These are phyloP conservation scores for Neopestalotiopsis sp. DNA, from an alignment of 2,329 filamentous ascomycete genomes.

Conservation along the genomic window DNA sequence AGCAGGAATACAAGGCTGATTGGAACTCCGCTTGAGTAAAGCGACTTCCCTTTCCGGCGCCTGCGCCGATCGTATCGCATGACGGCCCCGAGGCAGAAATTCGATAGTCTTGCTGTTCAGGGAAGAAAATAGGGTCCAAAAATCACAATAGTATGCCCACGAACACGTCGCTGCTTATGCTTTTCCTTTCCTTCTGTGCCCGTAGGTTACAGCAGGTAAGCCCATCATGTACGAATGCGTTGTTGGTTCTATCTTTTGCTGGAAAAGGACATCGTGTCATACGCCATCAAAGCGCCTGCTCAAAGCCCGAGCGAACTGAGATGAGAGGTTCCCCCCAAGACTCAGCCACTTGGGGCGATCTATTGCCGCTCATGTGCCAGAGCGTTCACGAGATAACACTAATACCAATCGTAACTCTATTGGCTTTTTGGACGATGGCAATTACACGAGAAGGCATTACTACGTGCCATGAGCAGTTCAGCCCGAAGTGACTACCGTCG, in stretches of 20 bases:
- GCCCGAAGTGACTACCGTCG: too few relatives aligned
- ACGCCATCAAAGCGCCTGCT: neutral
- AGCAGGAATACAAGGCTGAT: neutral
- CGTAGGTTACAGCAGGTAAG: neutral
- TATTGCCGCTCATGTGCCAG: neutral
- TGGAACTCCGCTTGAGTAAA: neutral
- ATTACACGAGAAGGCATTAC: neutral
- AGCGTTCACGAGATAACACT: neutral
- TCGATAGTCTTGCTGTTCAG: neutral
- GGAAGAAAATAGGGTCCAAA: neutral
- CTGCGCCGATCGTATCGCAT: slow-evolving; percentile 1
- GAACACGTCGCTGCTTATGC: neutral
- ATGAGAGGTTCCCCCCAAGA: neutral
- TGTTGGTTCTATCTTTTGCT: neutral
- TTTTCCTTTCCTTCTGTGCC: neutral
- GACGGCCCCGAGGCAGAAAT: neutral
- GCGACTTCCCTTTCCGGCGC: neutral
- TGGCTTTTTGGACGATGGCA: neutral
- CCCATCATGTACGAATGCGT: neutral
- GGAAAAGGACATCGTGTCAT: neutral
- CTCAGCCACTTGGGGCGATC: neutral
- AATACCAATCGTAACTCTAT: neutral
- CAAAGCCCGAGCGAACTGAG: neutral
- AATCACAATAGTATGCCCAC: neutral
- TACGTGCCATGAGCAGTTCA: neutral